Evolutionary conservation across 2,329 filamentous ascomycete genomes (phyloP).

Genomic region (Cladosporium sp.): DNA sequence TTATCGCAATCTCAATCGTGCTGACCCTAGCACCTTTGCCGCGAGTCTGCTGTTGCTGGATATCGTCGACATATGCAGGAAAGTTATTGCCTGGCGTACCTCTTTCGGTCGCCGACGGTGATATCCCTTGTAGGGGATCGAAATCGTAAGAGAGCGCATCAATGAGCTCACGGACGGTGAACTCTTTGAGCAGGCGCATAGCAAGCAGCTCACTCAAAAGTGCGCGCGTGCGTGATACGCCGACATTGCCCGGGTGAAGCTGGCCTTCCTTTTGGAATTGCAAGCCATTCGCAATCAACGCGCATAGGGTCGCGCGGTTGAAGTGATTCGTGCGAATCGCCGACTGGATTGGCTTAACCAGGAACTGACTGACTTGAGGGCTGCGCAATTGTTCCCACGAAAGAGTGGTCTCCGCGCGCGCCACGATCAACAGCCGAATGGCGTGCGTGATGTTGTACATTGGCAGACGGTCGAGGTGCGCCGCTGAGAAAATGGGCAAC

Average conservation of each 20-base stretch:
- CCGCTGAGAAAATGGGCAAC: constrained; percentile 75
- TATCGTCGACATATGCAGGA: constrained; percentile 14
- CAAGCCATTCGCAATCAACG: constrained; percentile 86
- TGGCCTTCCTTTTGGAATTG: constrained; percentile 89
- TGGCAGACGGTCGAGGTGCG: constrained; percentile 76
- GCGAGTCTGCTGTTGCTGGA: constrained; percentile 41
- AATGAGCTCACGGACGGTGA: constrained; percentile 82
- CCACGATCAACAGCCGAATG: constrained; percentile 77
- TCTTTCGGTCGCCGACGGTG: constrained; percentile 41
- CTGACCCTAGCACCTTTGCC: constrained; percentile 72
- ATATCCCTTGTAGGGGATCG: constrained; percentile 80
- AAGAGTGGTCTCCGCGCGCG: constrained; percentile 84
- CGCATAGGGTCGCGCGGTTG: constrained; percentile 80
- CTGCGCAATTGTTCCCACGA: constrained; percentile 94
- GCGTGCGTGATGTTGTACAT: constrained; percentile 89
- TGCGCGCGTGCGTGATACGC: constrained; percentile 77
- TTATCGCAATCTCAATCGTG: constrained; percentile 87
- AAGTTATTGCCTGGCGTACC: constrained; percentile 20
- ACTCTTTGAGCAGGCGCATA: constrained; percentile 86
- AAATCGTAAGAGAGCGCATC: constrained; percentile 95
- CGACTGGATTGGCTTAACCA: constrained; percentile 92
- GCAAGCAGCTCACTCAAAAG: constrained; percentile 88
- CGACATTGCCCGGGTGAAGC: constrained; percentile 75
- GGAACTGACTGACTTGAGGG: constrained; percentile 93
- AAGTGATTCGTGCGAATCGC: constrained; percentile 81